Evolutionary conservation across 257 asterid genomes (phyloP), one percentile per base, ranked within the genome.

Genomic region (Ajuga chamaepitys): DNA sequence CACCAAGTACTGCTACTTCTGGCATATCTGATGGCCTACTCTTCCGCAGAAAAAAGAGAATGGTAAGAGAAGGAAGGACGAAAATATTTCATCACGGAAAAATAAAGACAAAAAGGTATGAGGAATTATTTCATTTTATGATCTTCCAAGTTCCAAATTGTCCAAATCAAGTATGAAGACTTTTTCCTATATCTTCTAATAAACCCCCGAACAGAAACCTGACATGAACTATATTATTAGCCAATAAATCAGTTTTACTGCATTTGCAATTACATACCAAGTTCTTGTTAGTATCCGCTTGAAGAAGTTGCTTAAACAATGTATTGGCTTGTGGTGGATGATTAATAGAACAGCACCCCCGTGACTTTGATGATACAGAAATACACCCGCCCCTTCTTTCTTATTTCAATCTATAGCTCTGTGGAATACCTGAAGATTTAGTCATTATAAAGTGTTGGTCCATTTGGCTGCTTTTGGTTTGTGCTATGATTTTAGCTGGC

Each of bases 21-120:
- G 62, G 64, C 38, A 51, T 50, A 74, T 54, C 52, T 50, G 25
- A 42, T 57, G 56, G 44, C 34, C 42, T 66, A 21, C 53, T 76
- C 40, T 67, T 64, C 68, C 72, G 79, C 95, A 92, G 95, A 87
- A 82, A 73, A 91, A 86, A 82, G 98, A 88, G 78, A 86, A 67
- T 57, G 92, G 97, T 60, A 92, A 86, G 87, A 84, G 95, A 79
- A 85, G 95, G 84, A 92, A 92, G 78, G 97, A 92, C 10, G 98
- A 88, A 53, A 83, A 79, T 55, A 70, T 55, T 73, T 74, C 75
- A 2, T 72, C 91, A 41, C 78, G 86, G 80, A 92, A 85, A 78
- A 85, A 59, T 63, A 92, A 78, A 78, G 95, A 86, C 70, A 92
- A 85, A 78, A 88, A 92, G 98, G 98, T 87, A 80, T 18, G n/a